Evolutionary conservation across 768 basidiomycete genomes (phyloP), one percentile per base, ranked within the genome.

Genomic region (Solioccasus polychromus): DNA sequence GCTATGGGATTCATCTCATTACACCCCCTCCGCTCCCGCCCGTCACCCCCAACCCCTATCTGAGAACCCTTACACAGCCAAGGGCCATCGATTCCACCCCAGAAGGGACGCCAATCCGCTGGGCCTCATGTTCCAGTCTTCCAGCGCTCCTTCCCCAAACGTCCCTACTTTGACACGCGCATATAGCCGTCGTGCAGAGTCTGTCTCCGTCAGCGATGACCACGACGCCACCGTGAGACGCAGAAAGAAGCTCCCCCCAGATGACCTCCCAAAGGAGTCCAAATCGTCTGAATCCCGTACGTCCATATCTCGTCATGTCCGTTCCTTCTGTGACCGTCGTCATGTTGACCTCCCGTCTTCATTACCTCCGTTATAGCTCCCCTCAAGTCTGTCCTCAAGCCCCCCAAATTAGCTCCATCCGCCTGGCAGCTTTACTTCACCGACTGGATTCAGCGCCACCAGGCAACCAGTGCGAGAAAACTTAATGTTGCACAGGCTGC

Each of bases 401-500:
- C 89, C 17, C 92, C 92, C 38, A 92, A 93, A 71, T 77, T 92
- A 57, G 90, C 93, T 6, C 91, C 89, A 4, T 93, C 91, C 3
- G 90, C 92, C 44, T 96, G 93, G 93, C 93, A 96, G 67, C 77
- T 96, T 35, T 96, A 92, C 68, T 95, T 96, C 64, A 92, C 92
- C 19, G 91, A 95, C 62, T 93, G 89, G 82, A 92, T 96, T 52
- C 87, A 91, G 64, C 78, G 80, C 58, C 86, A 89, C 63, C 88
- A 90, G 67, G 82, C 83, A 48, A 77, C 80, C 19, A 85, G 82
- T 48, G 80, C 78, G 32, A 77, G 89, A 58, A 95, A 95, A 70
- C 78, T 95, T 28, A 95, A 96, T 66, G 91, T 96, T 46, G 93
- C 93, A 14, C 90, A 94, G 63, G 89, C 91, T 30, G 92, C 93